A percentile compares a stretch with the other conserved stretches of the same genome.
phyloP scores from a whole-genome alignment of 768 basidiomycete species.

The Mycena albidolilacea region DNA sequence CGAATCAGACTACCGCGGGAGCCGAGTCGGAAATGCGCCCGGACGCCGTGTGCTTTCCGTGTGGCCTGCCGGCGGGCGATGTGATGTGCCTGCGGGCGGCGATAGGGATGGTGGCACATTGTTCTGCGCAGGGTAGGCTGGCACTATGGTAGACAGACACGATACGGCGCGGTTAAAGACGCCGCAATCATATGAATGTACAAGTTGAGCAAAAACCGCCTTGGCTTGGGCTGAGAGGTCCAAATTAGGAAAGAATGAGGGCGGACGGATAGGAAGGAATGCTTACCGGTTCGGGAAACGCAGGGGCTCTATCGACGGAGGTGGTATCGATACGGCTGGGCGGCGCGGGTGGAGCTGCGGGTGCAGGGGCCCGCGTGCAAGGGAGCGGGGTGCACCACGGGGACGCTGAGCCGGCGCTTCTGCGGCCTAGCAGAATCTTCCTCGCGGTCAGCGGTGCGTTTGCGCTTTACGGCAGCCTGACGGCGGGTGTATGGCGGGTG shows the following conservation, averaged over 20 bases:
- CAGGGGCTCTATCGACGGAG: constrained; percentile 25
- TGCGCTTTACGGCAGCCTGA: constrained; percentile 59
- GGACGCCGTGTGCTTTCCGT: constrained; percentile 22
- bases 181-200: constrained; percentile 29
- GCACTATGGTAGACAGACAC: not conserved
- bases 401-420: constrained; percentile 38
- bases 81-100: constrained; percentile 10
- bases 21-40: constrained; percentile 3
- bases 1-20: constrained; percentile 20
- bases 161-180: constrained; percentile 17
- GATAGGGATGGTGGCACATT: constrained; percentile 3
- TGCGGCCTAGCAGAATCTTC: constrained; percentile 35
- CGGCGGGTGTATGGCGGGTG: constrained; percentile 71
- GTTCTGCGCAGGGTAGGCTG: not conserved
- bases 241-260: constrained; percentile 25
- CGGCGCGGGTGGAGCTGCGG: constrained; percentile 32
- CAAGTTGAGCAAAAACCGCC: constrained; percentile 3
- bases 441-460: constrained; percentile 53
- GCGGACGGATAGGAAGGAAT: not conserved
- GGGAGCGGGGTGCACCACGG: constrained; percentile 5
- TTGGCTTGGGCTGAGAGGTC: constrained; percentile 19
- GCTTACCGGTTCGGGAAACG: constrained; percentile 23
- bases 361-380: constrained; percentile 29
- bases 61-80: not conserved
- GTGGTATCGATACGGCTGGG: constrained; percentile 29